Percentiles rank a stretch among this genome's conserved stretches.
These are phyloP conservation scores for Thelephora ganbajun DNA, from an alignment of 768 basidiomycete genomes.

Conservation along the genomic window DNA sequence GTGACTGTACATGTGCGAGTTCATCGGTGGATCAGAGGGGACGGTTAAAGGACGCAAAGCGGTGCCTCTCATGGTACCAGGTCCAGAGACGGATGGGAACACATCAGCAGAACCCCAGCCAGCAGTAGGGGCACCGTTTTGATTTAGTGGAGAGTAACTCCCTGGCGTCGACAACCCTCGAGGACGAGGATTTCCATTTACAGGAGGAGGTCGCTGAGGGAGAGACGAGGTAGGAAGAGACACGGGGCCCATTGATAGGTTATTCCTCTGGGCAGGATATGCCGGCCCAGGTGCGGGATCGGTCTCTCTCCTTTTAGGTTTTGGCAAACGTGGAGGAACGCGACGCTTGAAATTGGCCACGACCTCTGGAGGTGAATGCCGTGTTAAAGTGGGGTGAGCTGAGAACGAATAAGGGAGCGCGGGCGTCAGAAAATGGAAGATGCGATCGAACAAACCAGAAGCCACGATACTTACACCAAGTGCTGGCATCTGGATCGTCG, in stretches of 20 bases:
- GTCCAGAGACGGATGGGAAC: constrained; percentile 20
- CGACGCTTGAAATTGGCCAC: constrained; percentile 93
- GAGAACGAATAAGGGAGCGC: constrained; percentile 9
- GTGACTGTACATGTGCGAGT: constrained; percentile 48
- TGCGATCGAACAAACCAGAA: constrained; percentile 7
- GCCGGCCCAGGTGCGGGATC: constrained; percentile 40
- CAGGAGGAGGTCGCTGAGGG: constrained; percentile 33
- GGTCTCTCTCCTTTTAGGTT: constrained; percentile 68
- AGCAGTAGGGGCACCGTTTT: constrained; percentile 26
- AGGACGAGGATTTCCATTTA: constrained; percentile 44
- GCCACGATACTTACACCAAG: constrained; percentile 77
- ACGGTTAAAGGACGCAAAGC: constrained; percentile 74
- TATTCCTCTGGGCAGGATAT: constrained; percentile 66
- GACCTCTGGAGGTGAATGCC: constrained; percentile 80
- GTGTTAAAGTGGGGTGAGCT: constrained; percentile 88
- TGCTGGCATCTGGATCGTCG: constrained; percentile 91
- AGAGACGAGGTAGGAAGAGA: constrained; percentile 34
- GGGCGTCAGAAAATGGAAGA: background rate
- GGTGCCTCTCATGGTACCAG: constrained; percentile 11
- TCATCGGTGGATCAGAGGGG: constrained; percentile 56
- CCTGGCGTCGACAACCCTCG: constrained; percentile 74
- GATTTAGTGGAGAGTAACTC: constrained; percentile 60
- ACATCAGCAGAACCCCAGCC: constrained; percentile 37
- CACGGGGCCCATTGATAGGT: constrained; percentile 54
- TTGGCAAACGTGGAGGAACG: constrained; percentile 84